Evolutionary conservation across 2,329 filamentous ascomycete species (phyloP), one percentile per base, ranked within the genome.

Genomic region (Tympanopsis confertula): DNA sequence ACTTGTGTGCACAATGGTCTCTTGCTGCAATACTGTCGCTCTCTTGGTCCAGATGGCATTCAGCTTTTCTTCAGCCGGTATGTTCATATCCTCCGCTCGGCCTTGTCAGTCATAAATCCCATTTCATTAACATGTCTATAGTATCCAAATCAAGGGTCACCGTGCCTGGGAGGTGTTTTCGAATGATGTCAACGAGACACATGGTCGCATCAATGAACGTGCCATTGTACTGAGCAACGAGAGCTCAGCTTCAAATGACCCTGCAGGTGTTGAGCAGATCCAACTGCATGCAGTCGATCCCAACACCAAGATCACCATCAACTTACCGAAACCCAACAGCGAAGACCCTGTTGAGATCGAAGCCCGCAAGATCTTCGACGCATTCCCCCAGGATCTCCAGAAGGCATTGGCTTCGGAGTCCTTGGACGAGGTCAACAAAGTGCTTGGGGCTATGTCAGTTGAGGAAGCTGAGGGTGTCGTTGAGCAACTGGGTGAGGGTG

Each of bases 271-370:
- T 18, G 81, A 86, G 55, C 79, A 83, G 45, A 86, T 86, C 43
- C 81, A 86, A 53, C 65, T 86, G n/a, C 81, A 85, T 53, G 80
- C 81, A 17, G 80, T 85, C 7, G 78, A 83, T 48, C 80, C 80
- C 1, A 71, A 69, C 40, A 83, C 79, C 7, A 72, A 75, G 40
- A 83, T 85, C 50, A 78, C 76, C 47, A 83, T 84, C 50, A 68
- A 59, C 32, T 74, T 80, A 19, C 78, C 81, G 4, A 62, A 74
- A 1, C 56, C 62, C 17, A 58, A 64, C 4, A 72, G 71, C 39
- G 64, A 68, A 13, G 67, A 78, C 19, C 66, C 68, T 3, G 64
- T 63, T 37, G 59, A 65, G 24, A 59, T 71, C 19, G 61, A 69
- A 41, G 67, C 69, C 1, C 63, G 79, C 35, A 59, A 70, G 44